Conservation (phyloP, 2,329 filamentous ascomycete species). For the Hypoxylon sp. region DNA sequence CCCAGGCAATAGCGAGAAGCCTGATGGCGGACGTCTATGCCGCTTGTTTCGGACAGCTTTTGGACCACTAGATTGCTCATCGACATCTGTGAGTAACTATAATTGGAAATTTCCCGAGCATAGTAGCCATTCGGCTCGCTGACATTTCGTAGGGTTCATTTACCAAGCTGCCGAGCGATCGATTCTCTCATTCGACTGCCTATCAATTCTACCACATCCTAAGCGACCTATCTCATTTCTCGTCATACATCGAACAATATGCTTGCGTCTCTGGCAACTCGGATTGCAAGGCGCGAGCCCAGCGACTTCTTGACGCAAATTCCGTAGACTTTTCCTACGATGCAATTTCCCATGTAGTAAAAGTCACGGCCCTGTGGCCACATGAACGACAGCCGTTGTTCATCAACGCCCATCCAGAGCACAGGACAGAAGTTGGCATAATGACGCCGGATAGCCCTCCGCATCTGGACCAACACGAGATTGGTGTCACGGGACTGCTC, state of each 20-base stretch:
- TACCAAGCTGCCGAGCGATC: conserved; percentile 67
- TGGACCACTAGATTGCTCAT: conserved; percentile 56
- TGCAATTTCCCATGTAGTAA: conserved; percentile 74
- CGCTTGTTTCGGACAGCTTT: conserved; percentile 53
- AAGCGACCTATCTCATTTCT: conserved; percentile 68
- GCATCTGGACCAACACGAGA: conserved; percentile 76
- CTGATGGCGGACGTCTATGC: conserved; percentile 53
- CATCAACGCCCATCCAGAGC: conserved; percentile 59
- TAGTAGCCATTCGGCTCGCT: conserved; percentile 65
- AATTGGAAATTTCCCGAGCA: conserved; percentile 51
- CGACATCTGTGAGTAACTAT: conserved; percentile 51
- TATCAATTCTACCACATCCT: conserved; percentile 80
- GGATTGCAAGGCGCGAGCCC: conserved; percentile 48
- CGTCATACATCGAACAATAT: conserved; percentile 62
- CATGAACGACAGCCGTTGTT: conserved; percentile 59
- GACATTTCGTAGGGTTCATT: conserved; percentile 73
- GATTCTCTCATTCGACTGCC: conserved; percentile 73
- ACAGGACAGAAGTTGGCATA: conserved; percentile 85
- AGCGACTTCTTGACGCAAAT: conserved; percentile 59
- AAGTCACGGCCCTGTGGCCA: conserved; percentile 76
- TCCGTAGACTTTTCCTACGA: conserved; percentile 81
- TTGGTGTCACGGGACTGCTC: conserved; percentile 83
- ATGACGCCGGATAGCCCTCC: conserved; percentile 74
- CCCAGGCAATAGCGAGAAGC: conserved; percentile 61
- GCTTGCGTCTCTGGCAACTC: conserved; percentile 55